Base-by-base conservation (phyloP, 1,284 basidiomycete species). In the Wallemia hederae region DNA sequence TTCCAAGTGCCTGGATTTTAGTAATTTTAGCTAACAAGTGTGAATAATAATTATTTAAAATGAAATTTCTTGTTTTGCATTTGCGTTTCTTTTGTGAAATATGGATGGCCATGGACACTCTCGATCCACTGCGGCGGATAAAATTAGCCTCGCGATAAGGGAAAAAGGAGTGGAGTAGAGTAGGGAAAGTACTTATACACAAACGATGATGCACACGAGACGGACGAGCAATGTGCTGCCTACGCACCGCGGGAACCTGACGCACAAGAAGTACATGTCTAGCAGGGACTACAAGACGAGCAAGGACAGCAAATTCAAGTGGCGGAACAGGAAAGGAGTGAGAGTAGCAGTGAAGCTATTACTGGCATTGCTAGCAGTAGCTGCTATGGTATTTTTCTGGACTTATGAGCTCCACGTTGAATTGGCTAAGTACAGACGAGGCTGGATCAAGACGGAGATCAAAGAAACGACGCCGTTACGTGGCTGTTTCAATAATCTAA, bases 381-480 rank as follows among this genome's bases (percentile, higher is more conserved):
- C 72, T 61, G 59, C 80, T 28, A 62, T 80, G 57, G 60, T 76
- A 22, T 75, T 77, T 19, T 69, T 78, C 61, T 75, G 77, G 65
- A 67, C 77, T 27, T 87, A 80, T 72, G 82, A 90, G 68, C 77
- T 83, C 2, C 86, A 89, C 68, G 70, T 90, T 65, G 87, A 90
- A 71, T 72, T 89, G 24, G 75, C 80, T 25, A 76, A 85, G 65
- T 88, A 85, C 70, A 75, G 77, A 64, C 77, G 81, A 27, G 71
- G 73, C 58, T 91, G 88, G 86, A 74, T 89, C 31, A 69, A 75
- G 61, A 69, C 74, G 27, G 82, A 88, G 65, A 78, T 91, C 39
- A 72, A 78, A 11, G 71, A 76, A n/a, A 68, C 83, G 15, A 71
- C 71, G 1, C 75, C 79, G 1, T 74, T 88, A 19, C 72, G 78